These are phyloP conservation scores for Tympanopsis confertula DNA, from an alignment of 2,329 filamentous ascomycete species.

Conservation along the genomic window DNA sequence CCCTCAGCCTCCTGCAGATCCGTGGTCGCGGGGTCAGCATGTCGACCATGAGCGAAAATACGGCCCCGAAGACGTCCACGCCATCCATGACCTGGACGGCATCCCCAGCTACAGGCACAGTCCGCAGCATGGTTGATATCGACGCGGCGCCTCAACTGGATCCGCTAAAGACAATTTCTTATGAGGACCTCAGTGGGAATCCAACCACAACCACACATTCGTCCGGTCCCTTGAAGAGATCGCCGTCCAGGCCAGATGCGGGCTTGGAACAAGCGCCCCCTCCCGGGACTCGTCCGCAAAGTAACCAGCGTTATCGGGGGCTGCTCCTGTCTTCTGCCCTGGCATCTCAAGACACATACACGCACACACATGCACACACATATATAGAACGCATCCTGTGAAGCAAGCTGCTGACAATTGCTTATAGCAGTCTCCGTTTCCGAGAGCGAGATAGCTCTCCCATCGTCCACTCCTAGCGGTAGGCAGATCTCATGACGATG, in stretches of 20 bases:
- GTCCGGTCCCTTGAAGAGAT: too few species aligned
- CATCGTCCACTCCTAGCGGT: background rate
- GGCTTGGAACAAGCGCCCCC: background rate
- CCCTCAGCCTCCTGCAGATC: slow-evolving; percentile 7
- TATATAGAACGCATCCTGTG: too few species aligned
- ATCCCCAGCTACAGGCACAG: background rate
- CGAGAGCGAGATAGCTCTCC: too few species aligned
- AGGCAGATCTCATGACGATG: background rate
- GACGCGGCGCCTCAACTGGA: background rate
- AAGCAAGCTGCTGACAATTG: too few species aligned
- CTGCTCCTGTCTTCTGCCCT: background rate
- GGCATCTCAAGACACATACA: too few species aligned
- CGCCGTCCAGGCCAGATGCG: background rate
- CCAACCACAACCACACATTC: background rate
- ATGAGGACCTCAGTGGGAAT: background rate
- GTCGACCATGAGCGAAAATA: slow-evolving; percentile 4
- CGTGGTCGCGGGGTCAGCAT: slow-evolving; percentile 6
- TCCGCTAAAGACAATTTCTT: background rate
- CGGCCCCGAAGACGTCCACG: background rate
- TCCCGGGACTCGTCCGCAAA: background rate
- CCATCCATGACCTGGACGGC: background rate
- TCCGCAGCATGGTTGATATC: background rate
- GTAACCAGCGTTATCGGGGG: background rate
- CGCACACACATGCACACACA: too few species aligned
- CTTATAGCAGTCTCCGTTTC: too few species aligned